Conservation (phyloP, 768 basidiomycete species). For the Leucosporidium creatinivorum region DNA sequence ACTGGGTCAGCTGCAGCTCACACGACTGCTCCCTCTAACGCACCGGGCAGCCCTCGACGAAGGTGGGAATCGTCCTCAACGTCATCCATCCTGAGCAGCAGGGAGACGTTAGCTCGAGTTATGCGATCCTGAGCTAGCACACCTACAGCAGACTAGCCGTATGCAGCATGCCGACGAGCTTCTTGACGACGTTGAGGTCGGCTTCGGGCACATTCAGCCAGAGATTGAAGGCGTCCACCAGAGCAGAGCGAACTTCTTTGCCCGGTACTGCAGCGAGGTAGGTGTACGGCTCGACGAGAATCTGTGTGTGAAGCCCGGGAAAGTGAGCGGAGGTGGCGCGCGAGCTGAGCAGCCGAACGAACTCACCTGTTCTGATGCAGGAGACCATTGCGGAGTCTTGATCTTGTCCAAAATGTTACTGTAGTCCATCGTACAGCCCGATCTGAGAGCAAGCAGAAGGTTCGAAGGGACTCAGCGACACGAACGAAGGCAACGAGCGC, state of each 20-base stretch:
- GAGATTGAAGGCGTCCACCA: slow-evolving; percentile 85
- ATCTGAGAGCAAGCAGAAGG: no score
- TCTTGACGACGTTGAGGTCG: slow-evolving; percentile 64
- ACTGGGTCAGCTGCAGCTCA: neutral
- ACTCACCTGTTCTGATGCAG: no score
- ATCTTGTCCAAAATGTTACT: no score
- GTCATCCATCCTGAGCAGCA: slow-evolving; percentile 37
- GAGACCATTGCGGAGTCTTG: no score
- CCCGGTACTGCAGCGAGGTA: slow-evolving; percentile 79
- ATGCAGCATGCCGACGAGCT: slow-evolving; percentile 87
- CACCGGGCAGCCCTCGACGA: slow-evolving; percentile 68
- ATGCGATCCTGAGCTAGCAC: neutral
- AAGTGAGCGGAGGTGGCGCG: neutral
- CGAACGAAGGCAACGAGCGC: no score
- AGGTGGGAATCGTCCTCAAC: slow-evolving; percentile 44
- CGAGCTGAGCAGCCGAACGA: neutral
- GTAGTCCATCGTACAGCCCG: no score
- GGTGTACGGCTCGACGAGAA: slow-evolving; percentile 74
- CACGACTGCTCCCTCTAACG: slow-evolving; percentile 18
- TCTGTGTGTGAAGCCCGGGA: slow-evolving; percentile 38
- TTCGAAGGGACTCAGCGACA: no score
- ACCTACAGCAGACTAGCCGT: slow-evolving; percentile 79
- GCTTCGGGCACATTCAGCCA: slow-evolving; percentile 78
- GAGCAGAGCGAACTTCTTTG: slow-evolving; percentile 78
- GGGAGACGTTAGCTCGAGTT: neutral